Base-by-base conservation (phyloP, 2,329 filamentous ascomycete genomes). In the Clarireedia homoeocarpa region DNA sequence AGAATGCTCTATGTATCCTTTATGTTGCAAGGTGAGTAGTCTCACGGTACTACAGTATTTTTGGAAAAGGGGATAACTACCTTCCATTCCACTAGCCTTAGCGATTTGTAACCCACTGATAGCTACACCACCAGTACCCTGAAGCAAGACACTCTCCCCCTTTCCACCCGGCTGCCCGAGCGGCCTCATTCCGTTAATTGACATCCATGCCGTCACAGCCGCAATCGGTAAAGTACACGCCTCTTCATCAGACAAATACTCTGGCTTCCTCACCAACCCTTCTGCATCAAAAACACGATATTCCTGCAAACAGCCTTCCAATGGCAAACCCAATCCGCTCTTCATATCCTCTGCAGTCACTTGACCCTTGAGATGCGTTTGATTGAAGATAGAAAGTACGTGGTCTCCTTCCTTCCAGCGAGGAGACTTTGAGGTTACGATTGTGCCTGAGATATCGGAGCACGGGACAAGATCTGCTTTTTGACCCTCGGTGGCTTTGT, bases 371-470 rank as follows among this genome's bases (percentile, higher is more conserved):
- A 63, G 40, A 58, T 81, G 77, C 6, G 70, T 71, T 67, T 80
- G 77, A 62, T 78, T 78, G 70, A 87, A 89, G 51, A 80, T 86
- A 20, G 79, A 79, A 55, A 86, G 75, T 40, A 89, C 85, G n/a
- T 83, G 80, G 56, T 86, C 80, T 57, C 85, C 84, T 15, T 73
- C 70, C 53, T 75, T 73, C 72, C 80, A 81, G 5, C 72, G 71
- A 2, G 70, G 66, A 9, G 74, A 71, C n/a, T 17, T 74, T 67
- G 36, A 80, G 14, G 75, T 68, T 2, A 80, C 71, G 47, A 89
- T 73, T 7, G 75, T 75, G 46, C 85, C 86, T 70, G 83, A 86
- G 76, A 86, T 86, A 69, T 89, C 86, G 23, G 83, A 86, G 69
- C 82, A 85, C 1, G 84, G 84, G 1, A 88, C 81, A 10, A 61